A percentile compares a stretch with the other conserved stretches of the same genome.
Evolutionary conservation across 2,329 filamentous ascomycete species (phyloP).

Genomic region (Cytospora piceae): DNA sequence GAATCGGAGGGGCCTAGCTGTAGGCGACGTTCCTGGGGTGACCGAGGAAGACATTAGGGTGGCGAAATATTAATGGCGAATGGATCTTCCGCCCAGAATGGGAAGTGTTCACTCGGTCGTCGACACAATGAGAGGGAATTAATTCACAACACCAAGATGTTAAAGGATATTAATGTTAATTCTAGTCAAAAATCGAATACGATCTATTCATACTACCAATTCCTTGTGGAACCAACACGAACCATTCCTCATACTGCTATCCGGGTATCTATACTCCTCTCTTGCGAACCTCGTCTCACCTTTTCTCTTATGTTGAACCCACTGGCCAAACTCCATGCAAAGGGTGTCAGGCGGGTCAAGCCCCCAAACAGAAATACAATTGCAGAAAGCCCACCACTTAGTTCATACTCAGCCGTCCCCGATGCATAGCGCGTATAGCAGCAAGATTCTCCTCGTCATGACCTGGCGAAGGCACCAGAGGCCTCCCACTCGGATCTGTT

Average conservation of each 20-base stretch:
- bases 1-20: slow-evolving; percentile 60
- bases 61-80: slow-evolving; percentile 8
- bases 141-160: background rate
- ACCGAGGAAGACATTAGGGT: slow-evolving; percentile 9
- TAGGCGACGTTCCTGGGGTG: slow-evolving; percentile 1
- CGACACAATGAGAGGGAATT: background rate
- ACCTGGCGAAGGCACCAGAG: slow-evolving; percentile 7
- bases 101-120: background rate
- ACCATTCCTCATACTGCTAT: background rate
- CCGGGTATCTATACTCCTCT: background rate
- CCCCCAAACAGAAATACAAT: background rate
- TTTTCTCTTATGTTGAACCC: background rate
- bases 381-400: background rate
- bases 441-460: slow-evolving; percentile 25
- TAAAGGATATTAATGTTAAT: slow-evolving; percentile 27
- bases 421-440: slow-evolving; percentile 31
- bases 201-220: slow-evolving; percentile 27
- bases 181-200: slow-evolving; percentile 26
- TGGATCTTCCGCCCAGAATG: background rate
- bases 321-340: background rate
- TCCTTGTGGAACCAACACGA: background rate
- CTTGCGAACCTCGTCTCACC: background rate
- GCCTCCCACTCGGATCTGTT: background rate
- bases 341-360: background rate
- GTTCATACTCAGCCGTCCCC: slow-evolving; percentile 22